Base-by-base conservation (phyloP, 345 rosid genomes). In the Streptanthus diversifolius region DNA sequence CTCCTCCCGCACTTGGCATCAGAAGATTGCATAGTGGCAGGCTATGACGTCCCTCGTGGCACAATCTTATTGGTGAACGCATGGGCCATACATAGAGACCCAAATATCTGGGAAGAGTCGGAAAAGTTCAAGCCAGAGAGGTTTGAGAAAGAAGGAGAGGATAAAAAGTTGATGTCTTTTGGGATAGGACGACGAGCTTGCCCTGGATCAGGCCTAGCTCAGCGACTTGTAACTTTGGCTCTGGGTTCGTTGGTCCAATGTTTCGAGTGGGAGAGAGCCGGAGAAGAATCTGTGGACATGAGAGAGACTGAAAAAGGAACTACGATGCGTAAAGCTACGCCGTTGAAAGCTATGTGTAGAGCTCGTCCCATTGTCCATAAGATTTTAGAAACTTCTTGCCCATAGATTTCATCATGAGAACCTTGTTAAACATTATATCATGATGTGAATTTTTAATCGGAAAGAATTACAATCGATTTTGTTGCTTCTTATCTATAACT, bases 231-330 rank as follows among this genome's bases (percentile, higher is more conserved):
- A 15, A 68, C 77, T 5, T 59, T 74, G 37, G 63, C 82, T 15
- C 53, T 85, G 70, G 83, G 84, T 3, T 66, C 80, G 0, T 14
- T 85, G 63, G 70, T 83, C 22, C 87, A 85, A 6, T 72, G 87
- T 59, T 83, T 83, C 22, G 61, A 71, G 12, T 71, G 53, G 75
- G 41, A 61, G 12, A 61, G 68, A 39, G 32, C 22, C 0, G 61
- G 78, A 85, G 49, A 49, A 2, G 55, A 47, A 1, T 21, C 57
- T 25, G 36, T 72, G 19, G 82, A 85, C 66, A 76, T 82, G 86
- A 59, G 15, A 1, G 82, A 80, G 67, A 67, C 66, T 11, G 41
- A 71, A 71, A 66, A 22, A 25, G 82, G 84, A 30, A 21, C 64
- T 32, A 40, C 71, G 48, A 74, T 78, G 83, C 82, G 66, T 2